phyloP scores from a whole-genome alignment of 495 filamentous ascomycete species.

The Aspergillus diversus region DNA sequence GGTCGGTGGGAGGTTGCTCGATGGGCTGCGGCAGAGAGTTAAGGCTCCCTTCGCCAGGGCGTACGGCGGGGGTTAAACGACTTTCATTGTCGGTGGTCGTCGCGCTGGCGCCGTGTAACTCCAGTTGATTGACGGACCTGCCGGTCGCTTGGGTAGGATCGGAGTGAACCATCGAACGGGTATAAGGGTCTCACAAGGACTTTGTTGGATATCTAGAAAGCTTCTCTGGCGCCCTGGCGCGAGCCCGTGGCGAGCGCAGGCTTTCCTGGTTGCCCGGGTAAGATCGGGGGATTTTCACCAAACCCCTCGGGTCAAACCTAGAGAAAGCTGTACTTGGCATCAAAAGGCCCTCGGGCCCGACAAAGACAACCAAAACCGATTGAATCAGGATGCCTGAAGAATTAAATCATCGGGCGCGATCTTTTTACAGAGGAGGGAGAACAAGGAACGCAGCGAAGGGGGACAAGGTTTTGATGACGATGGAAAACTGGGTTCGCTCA shows the following conservation, averaged over 20 bases:
- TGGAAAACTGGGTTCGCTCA: conserved; percentile 2
- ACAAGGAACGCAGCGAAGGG: conserved; percentile 5
- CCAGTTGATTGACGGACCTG: conserved; percentile 24
- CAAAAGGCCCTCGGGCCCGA: conserved; percentile 10
- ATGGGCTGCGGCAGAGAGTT: conserved; percentile 15
- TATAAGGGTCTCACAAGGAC: conserved; percentile 8
- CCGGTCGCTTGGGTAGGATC: conserved; percentile 32
- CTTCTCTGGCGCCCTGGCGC: conserved; percentile 3
- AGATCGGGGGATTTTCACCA: conserved; percentile 22
- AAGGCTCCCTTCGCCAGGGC: conserved; percentile 18
- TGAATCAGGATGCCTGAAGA: background rate
- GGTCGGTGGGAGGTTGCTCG: conserved; percentile 8
- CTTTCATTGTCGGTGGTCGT: conserved; percentile 28
- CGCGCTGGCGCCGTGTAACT: conserved; percentile 27
- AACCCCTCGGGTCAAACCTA: conserved; percentile 22
- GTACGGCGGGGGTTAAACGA: conserved; percentile 19
- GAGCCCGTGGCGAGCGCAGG: conserved; percentile 2
- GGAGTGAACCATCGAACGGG: conserved; percentile 32
- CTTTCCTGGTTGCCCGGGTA: conserved; percentile 19
- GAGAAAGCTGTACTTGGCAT: conserved; percentile 17
- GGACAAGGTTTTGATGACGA: background rate
- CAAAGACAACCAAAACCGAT: background rate
- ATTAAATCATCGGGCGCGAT: conserved; percentile 1
- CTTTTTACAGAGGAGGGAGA: background rate
- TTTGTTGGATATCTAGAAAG: conserved; percentile 4